A percentile compares a stretch with the other conserved stretches of the same genome.
Evolutionary conservation across 768 basidiomycete species (phyloP).

Genomic region (Pleurotus tuber-regium): DNA sequence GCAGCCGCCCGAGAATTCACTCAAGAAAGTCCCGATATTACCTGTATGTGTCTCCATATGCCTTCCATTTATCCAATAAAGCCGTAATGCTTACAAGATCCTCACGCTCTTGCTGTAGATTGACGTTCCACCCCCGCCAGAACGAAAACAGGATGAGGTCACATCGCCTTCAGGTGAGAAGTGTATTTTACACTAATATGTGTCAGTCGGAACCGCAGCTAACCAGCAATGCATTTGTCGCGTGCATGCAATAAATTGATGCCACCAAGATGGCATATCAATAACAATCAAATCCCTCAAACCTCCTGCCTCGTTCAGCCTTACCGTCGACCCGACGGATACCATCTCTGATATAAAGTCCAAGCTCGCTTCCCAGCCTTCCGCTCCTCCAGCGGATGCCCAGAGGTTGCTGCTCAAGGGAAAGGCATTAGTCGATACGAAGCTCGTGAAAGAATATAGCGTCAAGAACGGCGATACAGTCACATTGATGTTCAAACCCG

Average conservation of each 20-base stretch:
- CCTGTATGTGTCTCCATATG: slow-evolving; percentile 45
- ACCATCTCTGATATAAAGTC: slow-evolving; percentile 78
- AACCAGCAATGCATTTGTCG: neutral
- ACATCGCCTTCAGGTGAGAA: slow-evolving; percentile 28
- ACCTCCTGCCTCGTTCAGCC: slow-evolving; percentile 72
- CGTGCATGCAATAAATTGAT: neutral
- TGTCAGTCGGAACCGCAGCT: neutral
- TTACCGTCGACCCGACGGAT: slow-evolving; percentile 78
- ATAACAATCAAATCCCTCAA: slow-evolving; percentile 92
- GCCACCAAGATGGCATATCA: slow-evolving; percentile 45
- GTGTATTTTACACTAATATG: slow-evolving; percentile 1
- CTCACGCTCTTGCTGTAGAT: slow-evolving; percentile 35
- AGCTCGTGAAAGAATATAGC: slow-evolving; percentile 88
- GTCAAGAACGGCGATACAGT: slow-evolving; percentile 79
- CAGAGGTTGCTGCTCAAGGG: slow-evolving; percentile 92
- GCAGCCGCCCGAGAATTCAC: slow-evolving; percentile 60
- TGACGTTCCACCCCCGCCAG: slow-evolving; percentile 58
- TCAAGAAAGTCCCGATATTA: slow-evolving; percentile 69
- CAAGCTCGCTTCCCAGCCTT: slow-evolving; percentile 61
- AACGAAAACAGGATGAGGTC: slow-evolving; percentile 36
- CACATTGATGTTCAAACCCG: slow-evolving; percentile 85
- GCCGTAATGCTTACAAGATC: slow-evolving; percentile 9
- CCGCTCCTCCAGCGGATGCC: slow-evolving; percentile 73
- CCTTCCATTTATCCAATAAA: slow-evolving; percentile 12
- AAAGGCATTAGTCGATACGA: slow-evolving; percentile 86